Conservation (phyloP, 129 eudicot species). For the Deinandra increscens region DNA sequence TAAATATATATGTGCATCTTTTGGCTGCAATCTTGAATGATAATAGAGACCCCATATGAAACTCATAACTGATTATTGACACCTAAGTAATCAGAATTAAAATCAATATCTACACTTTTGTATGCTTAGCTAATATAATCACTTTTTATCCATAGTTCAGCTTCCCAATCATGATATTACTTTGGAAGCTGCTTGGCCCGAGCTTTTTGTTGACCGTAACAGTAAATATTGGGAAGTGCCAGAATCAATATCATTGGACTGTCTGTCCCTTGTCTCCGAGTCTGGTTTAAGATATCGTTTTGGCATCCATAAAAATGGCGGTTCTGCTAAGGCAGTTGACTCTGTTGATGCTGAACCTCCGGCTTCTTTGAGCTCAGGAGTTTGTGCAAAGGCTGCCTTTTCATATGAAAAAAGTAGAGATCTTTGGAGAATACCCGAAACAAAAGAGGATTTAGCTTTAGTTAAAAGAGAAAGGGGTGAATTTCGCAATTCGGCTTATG, state of each 20-base stretch:
- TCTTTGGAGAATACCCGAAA: slow-evolving; percentile 71
- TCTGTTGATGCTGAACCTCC: slow-evolving; percentile 46
- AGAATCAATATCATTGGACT: slow-evolving; percentile 67
- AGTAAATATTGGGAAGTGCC: slow-evolving; percentile 89
- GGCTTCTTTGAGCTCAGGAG: slow-evolving; percentile 58
- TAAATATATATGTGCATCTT: neutral
- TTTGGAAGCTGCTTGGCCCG: slow-evolving; percentile 93
- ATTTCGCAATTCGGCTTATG: slow-evolving; percentile 43
- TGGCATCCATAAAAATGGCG: slow-evolving; percentile 75
- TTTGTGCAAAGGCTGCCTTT: slow-evolving; percentile 77
- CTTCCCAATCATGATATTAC: slow-evolving; percentile 78
- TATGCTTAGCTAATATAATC: neutral
- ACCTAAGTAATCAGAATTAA: neutral
- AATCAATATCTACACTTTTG: slow-evolving; percentile 2
- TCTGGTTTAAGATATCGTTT: slow-evolving; percentile 74
- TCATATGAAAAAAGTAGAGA: slow-evolving; percentile 79
- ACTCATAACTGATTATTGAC: neutral
- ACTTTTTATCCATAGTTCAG: slow-evolving; percentile 44
- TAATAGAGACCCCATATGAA: neutral
- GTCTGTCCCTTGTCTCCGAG: slow-evolving; percentile 58
- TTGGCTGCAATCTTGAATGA: neutral
- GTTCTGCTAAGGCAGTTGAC: slow-evolving; percentile 47
- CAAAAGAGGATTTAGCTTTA: slow-evolving; percentile 44
- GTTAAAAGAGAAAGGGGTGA: slow-evolving; percentile 37
- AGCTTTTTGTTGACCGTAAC: slow-evolving; percentile 69